Evolutionary conservation across 768 basidiomycete genomes (phyloP), one percentile per base, ranked within the genome.

Genomic region (Psilocybe sp.): DNA sequence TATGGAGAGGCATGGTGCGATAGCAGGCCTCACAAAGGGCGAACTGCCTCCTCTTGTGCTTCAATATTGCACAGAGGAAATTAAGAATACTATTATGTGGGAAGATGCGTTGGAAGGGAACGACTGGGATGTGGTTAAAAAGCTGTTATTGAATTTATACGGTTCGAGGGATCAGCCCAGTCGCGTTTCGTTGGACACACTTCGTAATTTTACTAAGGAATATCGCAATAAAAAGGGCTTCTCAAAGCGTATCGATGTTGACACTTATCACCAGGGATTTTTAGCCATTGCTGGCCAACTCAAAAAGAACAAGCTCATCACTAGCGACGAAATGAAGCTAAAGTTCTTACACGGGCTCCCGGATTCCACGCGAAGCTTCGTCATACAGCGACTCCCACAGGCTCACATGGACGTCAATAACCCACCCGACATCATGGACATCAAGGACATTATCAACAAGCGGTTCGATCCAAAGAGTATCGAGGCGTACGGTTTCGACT

Each of bases 51-150:
- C 37, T 3, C 14, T 39, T 14, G 37, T 39, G 3, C 9, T 40
- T 3, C 47, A 48, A 48, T 48, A 48, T n/a, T 48, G 47, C 15
- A 3, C 47, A 1, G 47, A 48, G 1, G 47, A 48, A 15, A 39
- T 48, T 5, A 48, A 48, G n/a, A n/a, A 41, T 13, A 39, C 28
- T 9, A 32, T 48, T 40, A 23, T 8, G 19, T 40, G 10, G 14
- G 14, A 18, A 14, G 37, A 39, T 9, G 37, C 14, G 37, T 18
- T 39, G n/a, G 18, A 39, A 18, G 37, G 37, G 14, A 39, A 5
- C 18, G 37, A 39, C 18, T 39, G 37, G 37, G 37, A 39, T 18
- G 37, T n/a, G 5, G 37, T 39, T 9, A 39, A 18, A 39, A 18
- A 28, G 23, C 23, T 28, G 23, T 7, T 28, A 4, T 7, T 28